Evolutionary conservation across 2,329 filamentous ascomycete species (phyloP).

Genomic region (Escovopsis sp.): DNA sequence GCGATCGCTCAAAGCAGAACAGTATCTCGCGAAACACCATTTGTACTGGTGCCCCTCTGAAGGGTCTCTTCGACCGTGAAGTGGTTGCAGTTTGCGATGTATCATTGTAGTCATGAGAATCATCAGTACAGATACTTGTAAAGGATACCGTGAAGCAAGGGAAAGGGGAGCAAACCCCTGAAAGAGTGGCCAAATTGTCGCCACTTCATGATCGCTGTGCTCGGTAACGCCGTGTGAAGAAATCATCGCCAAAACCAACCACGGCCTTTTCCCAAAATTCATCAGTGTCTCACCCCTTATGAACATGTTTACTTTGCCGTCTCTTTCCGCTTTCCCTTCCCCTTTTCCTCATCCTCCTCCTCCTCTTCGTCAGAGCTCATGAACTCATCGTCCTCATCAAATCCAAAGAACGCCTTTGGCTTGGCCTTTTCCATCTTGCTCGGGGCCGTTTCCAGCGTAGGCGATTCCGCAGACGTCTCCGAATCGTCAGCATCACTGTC

Average conservation of each 20-base stretch:
- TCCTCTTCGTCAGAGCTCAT: constrained; percentile 52
- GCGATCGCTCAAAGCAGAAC: constrained; percentile 12
- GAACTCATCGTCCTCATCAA: constrained; percentile 66
- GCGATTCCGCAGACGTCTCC: constrained; percentile 31
- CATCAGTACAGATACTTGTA: not conserved
- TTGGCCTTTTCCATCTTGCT: constrained; percentile 23
- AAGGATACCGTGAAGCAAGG: no score
- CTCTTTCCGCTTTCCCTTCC: constrained; percentile 8
- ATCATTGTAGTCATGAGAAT: constrained; percentile 2
- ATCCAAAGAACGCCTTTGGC: constrained; percentile 49
- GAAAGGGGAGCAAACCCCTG: no score
- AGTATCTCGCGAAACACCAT: no score
- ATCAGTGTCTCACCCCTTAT: not conserved
- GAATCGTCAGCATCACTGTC: constrained; percentile 23
- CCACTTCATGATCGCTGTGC: no score
- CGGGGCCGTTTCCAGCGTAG: constrained; percentile 26
- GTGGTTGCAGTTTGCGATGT: not conserved
- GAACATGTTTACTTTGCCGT: not conserved
- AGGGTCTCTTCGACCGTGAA: no score
- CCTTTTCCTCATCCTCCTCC: constrained; percentile 1
- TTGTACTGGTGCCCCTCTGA: no score
- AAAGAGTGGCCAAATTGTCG: no score
- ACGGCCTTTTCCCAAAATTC: no score
- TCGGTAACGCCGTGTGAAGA: not conserved
- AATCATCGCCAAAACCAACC: no score